phyloP scores from a whole-genome alignment of 164 flowering plant species.

The Kalanchoe fedtschenkoi region DNA sequence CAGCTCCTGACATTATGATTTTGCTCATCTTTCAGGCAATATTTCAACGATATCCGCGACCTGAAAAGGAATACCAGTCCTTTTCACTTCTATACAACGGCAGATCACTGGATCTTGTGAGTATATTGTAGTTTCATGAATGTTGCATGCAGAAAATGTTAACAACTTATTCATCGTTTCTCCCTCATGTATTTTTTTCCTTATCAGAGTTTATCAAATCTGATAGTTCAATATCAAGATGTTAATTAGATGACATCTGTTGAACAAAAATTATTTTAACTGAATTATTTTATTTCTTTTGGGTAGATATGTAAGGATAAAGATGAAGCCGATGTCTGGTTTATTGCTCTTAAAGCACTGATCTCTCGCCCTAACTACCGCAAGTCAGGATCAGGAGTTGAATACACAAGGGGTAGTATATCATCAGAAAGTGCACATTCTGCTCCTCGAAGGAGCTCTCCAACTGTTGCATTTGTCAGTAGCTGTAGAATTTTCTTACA shows the following conservation, averaged over 20 bases:
- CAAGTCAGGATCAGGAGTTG: constrained; percentile 40
- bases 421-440: constrained; percentile 39
- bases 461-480: constrained; percentile 32
- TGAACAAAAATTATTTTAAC: not conserved
- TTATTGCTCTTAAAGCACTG: constrained; percentile 74
- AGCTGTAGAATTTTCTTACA: constrained; percentile 4
- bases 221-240: not conserved
- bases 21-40: constrained; percentile 47
- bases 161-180: not conserved
- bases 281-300: not conserved
- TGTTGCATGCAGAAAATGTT: not conserved
- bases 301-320: constrained; percentile 91
- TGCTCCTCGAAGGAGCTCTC: constrained; percentile 26
- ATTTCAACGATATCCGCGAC: constrained; percentile 87
- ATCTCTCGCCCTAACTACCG: constrained; percentile 39
- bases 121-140: constrained; percentile 10
- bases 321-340: constrained; percentile 96
- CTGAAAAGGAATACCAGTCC: constrained; percentile 91
- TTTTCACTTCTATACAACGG: constrained; percentile 74
- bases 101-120: constrained; percentile 84
- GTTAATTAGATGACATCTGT: not conserved
- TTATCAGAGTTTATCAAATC: not conserved
- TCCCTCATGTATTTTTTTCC: not conserved
- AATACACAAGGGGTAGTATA: constrained; percentile 29
- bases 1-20: not conserved